These are phyloP conservation scores for Sphenostylis stenocarpa DNA, from an alignment of 306 rosid genomes.

Conservation along the genomic window DNA sequence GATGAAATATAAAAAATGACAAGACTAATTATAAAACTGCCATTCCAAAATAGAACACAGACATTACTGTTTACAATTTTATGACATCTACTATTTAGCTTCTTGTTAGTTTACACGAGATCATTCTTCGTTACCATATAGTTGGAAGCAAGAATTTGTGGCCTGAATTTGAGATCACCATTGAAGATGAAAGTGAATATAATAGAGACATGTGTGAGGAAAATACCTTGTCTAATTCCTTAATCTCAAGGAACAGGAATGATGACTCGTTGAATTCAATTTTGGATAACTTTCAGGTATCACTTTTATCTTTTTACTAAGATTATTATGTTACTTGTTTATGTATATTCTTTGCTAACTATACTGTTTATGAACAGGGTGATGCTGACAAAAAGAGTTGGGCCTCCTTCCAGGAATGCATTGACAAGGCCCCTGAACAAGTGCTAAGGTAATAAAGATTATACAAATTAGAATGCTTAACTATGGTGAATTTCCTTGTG, in stretches of 20 bases:
- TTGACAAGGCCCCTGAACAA: constrained; percentile 67
- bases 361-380: constrained; percentile 38
- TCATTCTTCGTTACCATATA: constrained; percentile 19
- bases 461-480: not conserved
- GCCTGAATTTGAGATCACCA: constrained; percentile 72
- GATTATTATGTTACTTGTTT: constrained; percentile 5
- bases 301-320: not conserved
- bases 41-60: not conserved
- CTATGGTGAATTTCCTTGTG: not conserved
- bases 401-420: constrained; percentile 63
- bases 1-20: not conserved
- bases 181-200: constrained; percentile 65
- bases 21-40: not conserved
- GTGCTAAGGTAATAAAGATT: constrained; percentile 36
- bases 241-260: constrained; percentile 53
- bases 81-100: not conserved
- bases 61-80: not conserved
- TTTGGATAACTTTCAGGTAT: constrained; percentile 58
- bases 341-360: constrained; percentile 15
- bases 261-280: constrained; percentile 55
- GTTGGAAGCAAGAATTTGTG: constrained; percentile 55
- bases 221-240: constrained; percentile 34
- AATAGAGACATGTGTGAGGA: constrained; percentile 41
- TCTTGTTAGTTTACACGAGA: constrained; percentile 2
- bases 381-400: constrained; percentile 44